Conservation (phyloP, 257 asterid species). For the Solanum habrochaites region DNA sequence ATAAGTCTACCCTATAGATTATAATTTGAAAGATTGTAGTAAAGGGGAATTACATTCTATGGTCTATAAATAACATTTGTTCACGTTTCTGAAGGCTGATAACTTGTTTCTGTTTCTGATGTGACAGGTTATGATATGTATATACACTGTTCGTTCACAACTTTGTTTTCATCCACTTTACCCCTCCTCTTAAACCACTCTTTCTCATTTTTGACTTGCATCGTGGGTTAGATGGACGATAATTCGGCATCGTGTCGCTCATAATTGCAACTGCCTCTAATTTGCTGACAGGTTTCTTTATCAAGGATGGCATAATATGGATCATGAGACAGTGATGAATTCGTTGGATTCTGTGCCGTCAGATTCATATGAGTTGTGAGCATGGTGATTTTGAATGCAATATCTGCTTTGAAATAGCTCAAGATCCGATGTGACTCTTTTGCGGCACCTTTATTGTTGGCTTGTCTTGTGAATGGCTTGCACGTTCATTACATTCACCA, state of each 20-base stretch:
- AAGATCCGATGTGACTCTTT: slow-evolving; percentile 77
- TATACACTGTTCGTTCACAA: not conserved
- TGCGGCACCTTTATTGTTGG: slow-evolving; percentile 99
- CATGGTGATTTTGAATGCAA: slow-evolving; percentile 74
- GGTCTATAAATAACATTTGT: not conserved
- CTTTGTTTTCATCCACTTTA: not conserved
- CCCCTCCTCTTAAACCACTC: not conserved
- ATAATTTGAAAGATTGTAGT: not conserved
- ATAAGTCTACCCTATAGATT: not conserved
- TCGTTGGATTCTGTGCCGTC: slow-evolving; percentile 17
- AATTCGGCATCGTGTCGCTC: not conserved
- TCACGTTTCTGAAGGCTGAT: not conserved
- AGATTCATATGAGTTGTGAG: slow-evolving; percentile 29
- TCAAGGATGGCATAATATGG: slow-evolving; percentile 34
- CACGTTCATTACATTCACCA: slow-evolving; percentile 60
- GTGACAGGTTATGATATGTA: not conserved
- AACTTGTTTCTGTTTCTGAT: not conserved
- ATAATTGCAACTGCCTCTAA: not conserved
- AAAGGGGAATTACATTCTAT: not conserved
- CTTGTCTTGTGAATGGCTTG: slow-evolving; percentile 95
- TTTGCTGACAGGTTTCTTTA: not conserved
- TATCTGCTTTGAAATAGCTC: slow-evolving; percentile 83
- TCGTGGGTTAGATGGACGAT: not conserved
- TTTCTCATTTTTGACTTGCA: not conserved
- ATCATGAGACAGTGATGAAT: slow-evolving; percentile 26